These are phyloP conservation scores for Styphnolobium japonicum DNA, from an alignment of 306 rosid genomes.

Conservation along the genomic window DNA sequence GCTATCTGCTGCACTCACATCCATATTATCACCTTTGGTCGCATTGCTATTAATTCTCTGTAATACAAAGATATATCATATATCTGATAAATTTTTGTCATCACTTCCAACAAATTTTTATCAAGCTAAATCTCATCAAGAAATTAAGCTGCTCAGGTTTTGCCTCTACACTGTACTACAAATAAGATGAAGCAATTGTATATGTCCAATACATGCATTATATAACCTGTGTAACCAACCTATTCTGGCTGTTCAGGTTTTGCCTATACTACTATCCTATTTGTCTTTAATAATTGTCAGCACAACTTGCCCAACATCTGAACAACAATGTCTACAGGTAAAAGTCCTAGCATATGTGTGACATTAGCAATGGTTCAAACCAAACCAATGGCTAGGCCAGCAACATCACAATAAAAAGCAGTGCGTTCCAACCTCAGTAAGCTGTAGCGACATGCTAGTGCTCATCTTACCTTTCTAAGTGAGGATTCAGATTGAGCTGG, in stretches of 20 bases:
- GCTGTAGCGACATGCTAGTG: not conserved
- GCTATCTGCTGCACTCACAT: conserved; percentile 38
- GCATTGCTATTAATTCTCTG: conserved; percentile 58
- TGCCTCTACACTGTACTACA: not conserved
- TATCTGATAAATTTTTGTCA: conserved; percentile 21
- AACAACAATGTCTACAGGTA: conserved; percentile 2
- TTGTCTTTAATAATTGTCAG: not conserved
- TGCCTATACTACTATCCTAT: not conserved
- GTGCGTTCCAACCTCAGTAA: conserved; percentile 2
- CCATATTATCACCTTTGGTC: conserved; percentile 40
- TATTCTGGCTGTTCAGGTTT: conserved; percentile 8
- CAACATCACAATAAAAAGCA: not conserved
- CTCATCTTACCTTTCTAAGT: conserved; percentile 66
- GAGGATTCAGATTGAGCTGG: conserved; percentile 38
- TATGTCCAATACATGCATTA: not conserved
- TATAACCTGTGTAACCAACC: not conserved
- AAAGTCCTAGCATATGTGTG: not conserved
- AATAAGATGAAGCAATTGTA: not conserved
- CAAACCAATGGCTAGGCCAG: not conserved
- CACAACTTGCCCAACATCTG: conserved; percentile 12
- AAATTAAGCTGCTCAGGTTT: conserved; percentile 8
- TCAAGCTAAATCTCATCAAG: conserved; percentile 10
- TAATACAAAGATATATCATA: conserved; percentile 28
- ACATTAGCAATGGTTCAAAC: conserved; percentile 11
- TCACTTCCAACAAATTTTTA: conserved; percentile 17